phyloP scores from a whole-genome alignment of 1,139 yeast species.

The Tardiomyces depauwii region DNA sequence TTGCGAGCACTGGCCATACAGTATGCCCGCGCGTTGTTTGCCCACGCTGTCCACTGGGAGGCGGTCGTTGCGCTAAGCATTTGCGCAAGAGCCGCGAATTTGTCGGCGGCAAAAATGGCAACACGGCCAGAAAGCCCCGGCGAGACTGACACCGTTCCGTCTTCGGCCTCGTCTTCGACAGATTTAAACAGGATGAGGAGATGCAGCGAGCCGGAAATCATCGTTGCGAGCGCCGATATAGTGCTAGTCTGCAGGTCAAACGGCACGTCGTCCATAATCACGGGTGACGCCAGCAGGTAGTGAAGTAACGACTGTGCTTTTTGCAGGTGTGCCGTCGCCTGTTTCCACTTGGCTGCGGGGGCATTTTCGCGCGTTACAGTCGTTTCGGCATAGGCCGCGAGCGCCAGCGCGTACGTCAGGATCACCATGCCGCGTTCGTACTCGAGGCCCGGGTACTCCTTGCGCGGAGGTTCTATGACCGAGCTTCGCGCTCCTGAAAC shows the following conservation, averaged over 20 bases:
- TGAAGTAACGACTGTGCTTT: constrained; percentile 19
- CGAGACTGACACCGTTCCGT: constrained; percentile 8
- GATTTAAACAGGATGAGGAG: constrained; percentile 19
- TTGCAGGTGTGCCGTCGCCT: constrained; percentile 18
- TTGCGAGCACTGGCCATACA: constrained; percentile 20
- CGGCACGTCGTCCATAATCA: constrained; percentile 7
- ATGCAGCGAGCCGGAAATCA: constrained; percentile 23
- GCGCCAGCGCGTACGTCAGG: constrained; percentile 20
- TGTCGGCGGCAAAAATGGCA: constrained; percentile 24
- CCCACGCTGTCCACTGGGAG: constrained; percentile 15
- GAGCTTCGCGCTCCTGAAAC: constrained; percentile 10
- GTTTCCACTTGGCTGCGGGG: constrained; percentile 16
- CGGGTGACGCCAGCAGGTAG: constrained; percentile 12
- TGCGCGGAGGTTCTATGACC: constrained; percentile 15
- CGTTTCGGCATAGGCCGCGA: constrained; percentile 15
- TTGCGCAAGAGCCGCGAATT: constrained; percentile 19
- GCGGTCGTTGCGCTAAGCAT: constrained; percentile 2
- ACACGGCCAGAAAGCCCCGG: constrained; percentile 21
- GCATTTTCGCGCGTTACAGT: constrained; percentile 3
- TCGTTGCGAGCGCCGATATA: constrained; percentile 15
- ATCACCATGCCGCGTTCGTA: constrained; percentile 22
- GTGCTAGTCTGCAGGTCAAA: constrained; percentile 18
- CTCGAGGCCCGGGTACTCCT: constrained; percentile 17
- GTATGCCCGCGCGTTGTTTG: constrained; percentile 17
- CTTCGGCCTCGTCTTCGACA: constrained; percentile 10